Evolutionary conservation across 768 basidiomycete genomes (phyloP).

Genomic region (Lactarius deliciosus): DNA sequence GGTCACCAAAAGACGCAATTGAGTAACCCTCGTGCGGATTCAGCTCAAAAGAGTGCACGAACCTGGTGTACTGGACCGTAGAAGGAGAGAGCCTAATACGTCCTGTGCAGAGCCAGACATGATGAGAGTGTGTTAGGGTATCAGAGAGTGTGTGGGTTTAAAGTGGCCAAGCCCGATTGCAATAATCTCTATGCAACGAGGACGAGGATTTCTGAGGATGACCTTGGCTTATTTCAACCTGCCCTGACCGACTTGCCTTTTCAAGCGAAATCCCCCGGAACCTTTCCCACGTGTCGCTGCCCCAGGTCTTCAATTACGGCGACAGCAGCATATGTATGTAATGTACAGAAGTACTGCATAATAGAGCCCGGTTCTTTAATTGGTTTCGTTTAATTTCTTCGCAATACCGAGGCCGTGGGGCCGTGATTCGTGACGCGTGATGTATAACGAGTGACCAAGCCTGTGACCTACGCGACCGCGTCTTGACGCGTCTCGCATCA

Average conservation of each 20-base stretch:
- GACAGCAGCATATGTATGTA: neutral
- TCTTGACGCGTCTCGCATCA: neutral
- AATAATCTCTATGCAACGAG: constrained; percentile 26
- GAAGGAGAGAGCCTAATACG: constrained; percentile 28
- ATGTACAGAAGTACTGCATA: neutral
- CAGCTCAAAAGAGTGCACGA: neutral
- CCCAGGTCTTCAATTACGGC: neutral
- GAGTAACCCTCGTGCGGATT: neutral
- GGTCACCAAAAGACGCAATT: constrained; percentile 1
- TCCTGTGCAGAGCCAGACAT: constrained; percentile 25
- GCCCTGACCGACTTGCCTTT: constrained; percentile 7
- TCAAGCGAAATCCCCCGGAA: neutral
- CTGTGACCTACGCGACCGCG: neutral
- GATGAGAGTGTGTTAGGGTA: constrained; percentile 8
- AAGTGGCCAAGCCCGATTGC: constrained; percentile 13
- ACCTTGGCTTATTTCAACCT: constrained; percentile 19
- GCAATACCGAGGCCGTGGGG: too few species aligned
- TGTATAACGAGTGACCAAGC: neutral
- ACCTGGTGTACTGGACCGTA: constrained; percentile 31
- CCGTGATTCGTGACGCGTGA: neutral
- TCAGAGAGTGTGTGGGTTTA: neutral
- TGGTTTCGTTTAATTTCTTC: neutral
- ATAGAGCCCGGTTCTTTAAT: neutral
- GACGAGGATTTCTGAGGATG: neutral
- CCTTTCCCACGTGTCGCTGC: constrained; percentile 14